Base-by-base conservation (phyloP, 2,329 filamentous ascomycete genomes). In the Tolypocladium inflatum region DNA sequence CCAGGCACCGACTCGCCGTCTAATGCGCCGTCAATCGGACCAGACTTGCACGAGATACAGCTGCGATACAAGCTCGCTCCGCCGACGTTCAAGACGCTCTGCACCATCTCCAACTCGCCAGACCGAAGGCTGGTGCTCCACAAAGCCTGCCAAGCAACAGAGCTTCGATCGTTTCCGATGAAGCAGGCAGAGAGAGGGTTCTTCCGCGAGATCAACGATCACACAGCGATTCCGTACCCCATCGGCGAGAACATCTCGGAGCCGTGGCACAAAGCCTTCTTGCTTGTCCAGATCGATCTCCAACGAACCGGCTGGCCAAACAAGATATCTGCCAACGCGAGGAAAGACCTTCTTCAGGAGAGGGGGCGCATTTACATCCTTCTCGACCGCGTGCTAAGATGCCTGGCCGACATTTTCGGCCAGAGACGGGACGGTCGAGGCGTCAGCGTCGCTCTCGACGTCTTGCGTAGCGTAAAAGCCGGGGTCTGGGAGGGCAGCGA, bases 401-500 rank as follows among this genome's bases (percentile, higher is more conserved):
- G 75, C 50, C 57, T 74, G 5, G 64, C 69, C 4, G 75, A 78
- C 43, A 65, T 77, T 2, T 64, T 73, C 21, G 75, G 74, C 1
- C 59, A 68, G 11, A 66, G 69, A 11, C 54, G 59, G 1, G 91
- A 97, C 68, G 86, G 89, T 0, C 71, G 84, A 5, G 81, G 87
- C 2, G 80, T 85, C 2, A 81, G 81, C 35, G 85, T 86, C 60
- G 88, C 88, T 7, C 79, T 97, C 2, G 88, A 93, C 66, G 80
- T 97, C 7, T 81, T 88, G 54, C 81, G 93, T 58, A 91, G 90
- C 62, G 74, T 97, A 55, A 81, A 84, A 26, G 89, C 91, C 2
- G 83, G 81, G 1, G 78, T 79, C 1, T 96, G 92, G 94, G 94
- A 99, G 66, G 85, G 88, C 39, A 89, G 86, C 2, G 83, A 89